Percentiles rank a stretch among this genome's conserved stretches.
Evolutionary conservation across 768 basidiomycete genomes (phyloP).

Genomic region (Russula brevipes): DNA sequence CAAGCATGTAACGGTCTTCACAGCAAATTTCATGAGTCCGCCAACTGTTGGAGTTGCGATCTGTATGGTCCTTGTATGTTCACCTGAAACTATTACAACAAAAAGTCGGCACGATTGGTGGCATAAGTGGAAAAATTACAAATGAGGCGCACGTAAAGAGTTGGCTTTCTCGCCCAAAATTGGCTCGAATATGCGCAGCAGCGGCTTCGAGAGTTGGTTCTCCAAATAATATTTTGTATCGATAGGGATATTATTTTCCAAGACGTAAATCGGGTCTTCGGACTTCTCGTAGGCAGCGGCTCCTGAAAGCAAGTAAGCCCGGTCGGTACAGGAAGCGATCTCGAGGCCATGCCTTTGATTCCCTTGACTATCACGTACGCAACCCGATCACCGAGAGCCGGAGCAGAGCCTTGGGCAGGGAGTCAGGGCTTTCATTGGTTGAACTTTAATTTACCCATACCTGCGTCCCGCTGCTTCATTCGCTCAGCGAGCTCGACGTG

Average conservation of each 20-base stretch:
- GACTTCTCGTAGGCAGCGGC: conserved; percentile 99
- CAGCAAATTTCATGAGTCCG: conserved; percentile 97
- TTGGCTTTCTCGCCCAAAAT: conserved; percentile 89
- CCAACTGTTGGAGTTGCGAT: conserved; percentile 96
- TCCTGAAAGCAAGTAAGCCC: conserved; percentile 41
- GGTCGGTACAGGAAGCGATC: background rate
- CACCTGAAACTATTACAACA: conserved; percentile 70
- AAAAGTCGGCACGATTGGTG: conserved; percentile 10
- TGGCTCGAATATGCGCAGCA: conserved; percentile 97
- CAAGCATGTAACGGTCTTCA: conserved; percentile 90
- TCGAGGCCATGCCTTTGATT: conserved; percentile 59
- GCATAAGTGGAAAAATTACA: background rate
- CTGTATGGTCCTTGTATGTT: conserved; percentile 91
- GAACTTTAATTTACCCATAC: conserved; percentile 33
- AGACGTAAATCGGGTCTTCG: conserved; percentile 93
- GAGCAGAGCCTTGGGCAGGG: conserved; percentile 70
- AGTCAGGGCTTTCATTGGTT: background rate
- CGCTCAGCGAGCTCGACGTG: conserved; percentile 93
- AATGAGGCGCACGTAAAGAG: conserved; percentile 58
- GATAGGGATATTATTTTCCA: conserved; percentile 97
- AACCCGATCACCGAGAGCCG: conserved; percentile 95
- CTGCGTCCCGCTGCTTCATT: conserved; percentile 95
- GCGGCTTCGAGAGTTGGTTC: conserved; percentile 94
- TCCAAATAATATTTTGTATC: conserved; percentile 98
- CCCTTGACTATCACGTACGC: conserved; percentile 99